phyloP scores from a whole-genome alignment of 345 rosid species.

The Raphanus raphanistrum region DNA sequence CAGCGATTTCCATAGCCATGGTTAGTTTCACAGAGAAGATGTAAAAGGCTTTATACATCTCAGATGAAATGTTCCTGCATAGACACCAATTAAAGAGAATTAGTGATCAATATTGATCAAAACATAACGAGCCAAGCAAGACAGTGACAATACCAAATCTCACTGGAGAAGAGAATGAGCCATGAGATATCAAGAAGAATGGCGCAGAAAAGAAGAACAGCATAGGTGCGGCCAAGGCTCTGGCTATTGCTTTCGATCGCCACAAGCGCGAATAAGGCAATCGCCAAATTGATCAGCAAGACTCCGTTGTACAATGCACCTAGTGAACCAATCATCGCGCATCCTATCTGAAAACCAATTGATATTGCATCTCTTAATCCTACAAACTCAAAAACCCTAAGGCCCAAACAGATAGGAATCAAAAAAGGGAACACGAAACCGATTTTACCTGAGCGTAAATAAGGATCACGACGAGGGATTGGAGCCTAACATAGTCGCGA shows the following conservation, averaged over 20 bases:
- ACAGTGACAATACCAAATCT: constrained; percentile 81
- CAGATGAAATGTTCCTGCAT: constrained; percentile 64
- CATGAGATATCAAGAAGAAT: constrained; percentile 64
- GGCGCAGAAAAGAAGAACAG: constrained; percentile 74
- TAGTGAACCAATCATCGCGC: constrained; percentile 81
- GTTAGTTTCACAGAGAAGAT: constrained; percentile 78
- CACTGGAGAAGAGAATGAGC: constrained; percentile 68
- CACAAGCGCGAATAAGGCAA: constrained; percentile 81
- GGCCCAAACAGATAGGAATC: neutral
- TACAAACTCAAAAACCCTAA: constrained; percentile 16
- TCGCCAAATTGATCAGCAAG: constrained; percentile 60
- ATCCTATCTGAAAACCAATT: constrained; percentile 71
- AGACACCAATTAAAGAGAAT: neutral
- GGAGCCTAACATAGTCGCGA: constrained; percentile 74
- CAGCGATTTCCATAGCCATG: constrained; percentile 76
- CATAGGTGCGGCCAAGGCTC: constrained; percentile 79
- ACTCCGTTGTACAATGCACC: constrained; percentile 93
- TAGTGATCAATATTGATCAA: too few relatives aligned
- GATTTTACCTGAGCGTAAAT: constrained; percentile 68
- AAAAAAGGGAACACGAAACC: neutral
- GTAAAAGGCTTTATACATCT: constrained; percentile 45
- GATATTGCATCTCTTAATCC: neutral
- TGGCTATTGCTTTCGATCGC: constrained; percentile 91
- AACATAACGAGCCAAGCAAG: neutral
- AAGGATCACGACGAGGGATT: constrained; percentile 65